A percentile compares a stretch with the other conserved stretches of the same genome.
Conservation (phyloP, 106 monocot genomes). For the Triglochin maritima region DNA sequence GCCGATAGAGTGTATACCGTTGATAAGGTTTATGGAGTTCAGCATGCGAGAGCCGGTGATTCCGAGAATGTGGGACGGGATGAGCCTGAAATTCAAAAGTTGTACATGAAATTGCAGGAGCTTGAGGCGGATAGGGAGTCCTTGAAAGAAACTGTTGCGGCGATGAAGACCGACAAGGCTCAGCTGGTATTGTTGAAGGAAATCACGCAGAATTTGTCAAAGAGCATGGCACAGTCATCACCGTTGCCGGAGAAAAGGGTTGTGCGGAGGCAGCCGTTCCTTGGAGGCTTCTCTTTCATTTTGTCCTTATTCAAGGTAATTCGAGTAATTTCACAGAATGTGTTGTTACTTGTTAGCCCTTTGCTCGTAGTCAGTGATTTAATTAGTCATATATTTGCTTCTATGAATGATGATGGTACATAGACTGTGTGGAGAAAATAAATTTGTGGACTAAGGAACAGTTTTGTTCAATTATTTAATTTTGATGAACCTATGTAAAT, state of each 20-base stretch:
- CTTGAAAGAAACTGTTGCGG: conserved; percentile 41
- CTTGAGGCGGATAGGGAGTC: conserved; percentile 72
- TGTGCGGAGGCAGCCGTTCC: conserved; percentile 24
- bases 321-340: too few species aligned
- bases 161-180: conserved; percentile 45
- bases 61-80: conserved; percentile 1
- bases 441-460: too few species aligned
- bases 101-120: conserved; percentile 53
- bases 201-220: conserved; percentile 61
- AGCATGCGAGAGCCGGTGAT: not conserved
- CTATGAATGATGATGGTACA: too few species aligned
- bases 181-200: conserved; percentile 55
- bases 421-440: too few species aligned
- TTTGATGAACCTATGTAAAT: too few species aligned
- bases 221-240: conserved; percentile 19
- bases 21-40: conserved; percentile 31
- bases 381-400: too few species aligned
- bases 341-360: too few species aligned
- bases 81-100: conserved; percentile 32
- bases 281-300: conserved; percentile 23
- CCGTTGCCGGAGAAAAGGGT: conserved; percentile 26
- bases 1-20: conserved; percentile 38
- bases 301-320: conserved; percentile 40
- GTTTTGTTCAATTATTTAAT: too few species aligned
- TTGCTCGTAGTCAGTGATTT: too few species aligned